Base-by-base conservation (phyloP, 176 grass and related monocot genomes). In the Saccharum officinarum region DNA sequence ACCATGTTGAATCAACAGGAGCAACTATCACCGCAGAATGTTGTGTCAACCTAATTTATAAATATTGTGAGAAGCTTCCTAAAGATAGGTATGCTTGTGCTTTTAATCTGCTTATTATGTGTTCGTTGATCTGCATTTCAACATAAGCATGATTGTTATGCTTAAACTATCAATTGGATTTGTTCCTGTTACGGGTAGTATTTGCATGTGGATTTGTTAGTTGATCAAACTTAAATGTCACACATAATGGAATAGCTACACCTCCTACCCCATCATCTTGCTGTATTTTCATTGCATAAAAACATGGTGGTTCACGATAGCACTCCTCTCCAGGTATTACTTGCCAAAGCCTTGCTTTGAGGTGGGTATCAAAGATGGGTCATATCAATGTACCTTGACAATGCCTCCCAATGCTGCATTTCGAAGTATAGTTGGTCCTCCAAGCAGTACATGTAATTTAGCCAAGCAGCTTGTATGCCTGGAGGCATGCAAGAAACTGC, bases 401-500 rank as follows among this genome's bases (percentile, higher is more conserved):
- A 78, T 98, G 83, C 95, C 95, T 72, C 91, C 85, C 71, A 91
- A 85, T 86, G 91, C 91, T 54, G 93, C 91, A 79, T 93, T 98
- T 90, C 89, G 92, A 81, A 95, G 67, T 76, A 82, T 98, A 73
- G 85, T 88, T 67, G 95, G 95, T 65, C 91, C 93, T 80, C 86
- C 86, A 82, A 83, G 87, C 79, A 86, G 79, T 84, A 93, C 70
- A 78, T 88, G 70, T 76, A 92, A 89, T 82, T 84, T 76, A 68
- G 91, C 95, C 76, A 98, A 93, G 83, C 91, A 93, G 73, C 91
- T 94, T 91, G 91, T 82, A 82, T 98, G 89, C 81, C 68, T 98
- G 37, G 93, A 98, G 67, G 93, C 95, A 45, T 98, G 93, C 79
- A 98, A 93, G 92, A 98, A 91, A 84, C 30, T 98, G 68, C 93